A percentile compares a stretch with the other conserved stretches of the same genome.
These are phyloP conservation scores for Leccinum fibrillosum DNA, from an alignment of 768 basidiomycete species.

Conservation along the genomic window DNA sequence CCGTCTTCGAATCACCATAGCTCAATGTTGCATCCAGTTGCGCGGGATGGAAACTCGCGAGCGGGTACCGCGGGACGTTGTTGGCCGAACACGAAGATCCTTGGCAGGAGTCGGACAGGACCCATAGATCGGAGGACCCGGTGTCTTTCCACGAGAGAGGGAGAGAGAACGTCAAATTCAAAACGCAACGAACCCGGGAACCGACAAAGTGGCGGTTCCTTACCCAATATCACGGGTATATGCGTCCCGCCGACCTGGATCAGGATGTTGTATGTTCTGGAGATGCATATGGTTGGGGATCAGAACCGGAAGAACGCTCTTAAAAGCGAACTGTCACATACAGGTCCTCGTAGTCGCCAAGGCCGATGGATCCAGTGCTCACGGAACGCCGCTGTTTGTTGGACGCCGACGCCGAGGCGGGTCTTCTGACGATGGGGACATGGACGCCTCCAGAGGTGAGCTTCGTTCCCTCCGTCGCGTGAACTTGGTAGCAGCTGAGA, in stretches of 20 bases:
- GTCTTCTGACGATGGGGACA: slow-evolving; percentile 20
- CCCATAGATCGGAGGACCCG: slow-evolving; percentile 78
- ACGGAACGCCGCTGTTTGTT: slow-evolving; percentile 9
- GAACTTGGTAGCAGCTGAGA: not conserved
- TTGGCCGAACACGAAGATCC: slow-evolving; percentile 35
- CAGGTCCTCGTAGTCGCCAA: slow-evolving; percentile 48
- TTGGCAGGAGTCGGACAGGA: slow-evolving; percentile 56
- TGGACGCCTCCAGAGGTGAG: slow-evolving; percentile 21
- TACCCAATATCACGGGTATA: slow-evolving; percentile 61
- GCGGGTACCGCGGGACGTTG: slow-evolving; percentile 48
- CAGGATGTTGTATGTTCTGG: slow-evolving; percentile 62
- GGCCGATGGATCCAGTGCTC: slow-evolving; percentile 40
- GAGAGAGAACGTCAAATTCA: slow-evolving; percentile 1
- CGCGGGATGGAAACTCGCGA: slow-evolving; percentile 42
- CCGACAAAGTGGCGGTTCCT: not conserved
- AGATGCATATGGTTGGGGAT: not conserved
- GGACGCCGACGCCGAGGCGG: not conserved
- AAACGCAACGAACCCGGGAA: not conserved
- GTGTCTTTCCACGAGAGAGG: slow-evolving; percentile 46
- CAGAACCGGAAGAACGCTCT: not conserved
- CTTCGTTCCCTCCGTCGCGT: not conserved
- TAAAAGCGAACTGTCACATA: slow-evolving; percentile 41
- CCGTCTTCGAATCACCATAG: slow-evolving; percentile 72
- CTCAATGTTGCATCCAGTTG: slow-evolving; percentile 46
- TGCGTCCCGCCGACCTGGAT: slow-evolving; percentile 51